Conservation (phyloP, 2,329 filamentous ascomycete species). For the Lasiodiplodia hormozganensis region DNA sequence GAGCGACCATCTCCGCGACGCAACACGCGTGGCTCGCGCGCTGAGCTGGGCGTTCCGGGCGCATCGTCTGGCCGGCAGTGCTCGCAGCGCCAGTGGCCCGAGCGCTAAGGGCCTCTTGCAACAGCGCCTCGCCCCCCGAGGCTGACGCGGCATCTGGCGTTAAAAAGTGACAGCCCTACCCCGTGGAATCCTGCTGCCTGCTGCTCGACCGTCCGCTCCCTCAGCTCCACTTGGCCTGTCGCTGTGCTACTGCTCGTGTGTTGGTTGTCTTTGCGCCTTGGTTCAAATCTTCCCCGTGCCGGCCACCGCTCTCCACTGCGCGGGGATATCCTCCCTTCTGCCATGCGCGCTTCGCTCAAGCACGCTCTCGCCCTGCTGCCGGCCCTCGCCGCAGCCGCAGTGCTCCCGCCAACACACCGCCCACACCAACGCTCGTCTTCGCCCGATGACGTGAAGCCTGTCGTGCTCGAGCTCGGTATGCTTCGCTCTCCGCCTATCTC, state of each 20-base stretch:
- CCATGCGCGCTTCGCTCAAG: constrained; percentile 27
- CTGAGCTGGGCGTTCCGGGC: neutral
- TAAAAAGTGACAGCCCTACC: constrained; percentile 29
- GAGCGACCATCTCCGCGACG: neutral
- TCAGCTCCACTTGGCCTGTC: constrained; percentile 22
- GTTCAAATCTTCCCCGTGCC: neutral
- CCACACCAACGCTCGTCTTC: neutral
- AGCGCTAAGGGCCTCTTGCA: constrained; percentile 19
- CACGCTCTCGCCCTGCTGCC: constrained; percentile 31
- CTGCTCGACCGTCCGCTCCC: constrained; percentile 15
- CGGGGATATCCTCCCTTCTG: constrained; percentile 11
- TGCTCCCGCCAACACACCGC: constrained; percentile 36
- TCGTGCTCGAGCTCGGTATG: constrained; percentile 30
- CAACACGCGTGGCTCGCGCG: neutral
- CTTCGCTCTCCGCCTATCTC: neutral
- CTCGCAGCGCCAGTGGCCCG: constrained; percentile 7
- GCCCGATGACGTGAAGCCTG: constrained; percentile 17
- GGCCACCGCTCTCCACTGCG: neutral
- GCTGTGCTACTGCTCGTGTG: constrained; percentile 17
- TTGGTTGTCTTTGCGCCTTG: constrained; percentile 11
- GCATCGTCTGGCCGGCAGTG: constrained; percentile 17
- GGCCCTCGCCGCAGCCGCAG: constrained; percentile 38
- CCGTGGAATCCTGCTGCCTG: constrained; percentile 29
- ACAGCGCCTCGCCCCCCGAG: constrained; percentile 25
- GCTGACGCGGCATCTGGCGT: constrained; percentile 28